Percentiles rank a stretch among this genome's conserved stretches.
Evolutionary conservation across 2,329 filamentous ascomycete genomes (phyloP).

Genomic region (Colletotrichum nymphaeae): DNA sequence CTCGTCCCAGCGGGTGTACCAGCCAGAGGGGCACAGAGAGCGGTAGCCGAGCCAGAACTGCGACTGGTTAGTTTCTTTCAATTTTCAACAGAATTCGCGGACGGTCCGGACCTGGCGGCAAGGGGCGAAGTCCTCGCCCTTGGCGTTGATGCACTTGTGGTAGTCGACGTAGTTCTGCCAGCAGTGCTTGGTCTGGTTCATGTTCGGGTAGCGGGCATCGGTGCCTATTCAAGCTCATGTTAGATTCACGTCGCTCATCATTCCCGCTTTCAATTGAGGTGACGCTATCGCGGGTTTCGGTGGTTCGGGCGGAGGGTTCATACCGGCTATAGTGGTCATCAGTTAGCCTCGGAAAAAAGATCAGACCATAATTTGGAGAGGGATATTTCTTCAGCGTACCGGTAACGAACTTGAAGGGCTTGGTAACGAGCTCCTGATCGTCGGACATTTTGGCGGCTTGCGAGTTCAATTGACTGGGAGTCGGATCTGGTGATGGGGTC

Average conservation of each 20-base stretch:
- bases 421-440: conserved; percentile 84
- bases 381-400: conserved; percentile 71
- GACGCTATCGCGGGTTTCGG: conserved; percentile 39
- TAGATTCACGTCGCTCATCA: conserved; percentile 3
- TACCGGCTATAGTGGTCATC: conserved; percentile 56
- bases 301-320: conserved; percentile 40
- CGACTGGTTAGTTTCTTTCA: conserved; percentile 39
- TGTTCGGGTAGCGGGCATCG: conserved; percentile 98
- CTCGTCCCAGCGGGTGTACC: conserved; percentile 95
- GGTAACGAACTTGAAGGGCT: conserved; percentile 99
- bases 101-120: conserved; percentile 84
- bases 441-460: conserved; percentile 84
- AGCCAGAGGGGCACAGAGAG: conserved; percentile 95
- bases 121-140: conserved; percentile 97
- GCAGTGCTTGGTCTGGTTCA: conserved; percentile 99
- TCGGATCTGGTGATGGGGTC: conserved; percentile 43
- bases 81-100: not conserved
- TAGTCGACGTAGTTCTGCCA: conserved; percentile 99
- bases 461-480: conserved; percentile 39
- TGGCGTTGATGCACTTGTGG: conserved; percentile 99
- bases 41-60: conserved; percentile 98
- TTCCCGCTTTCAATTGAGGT: conserved; percentile 42
- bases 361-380: conserved; percentile 50
- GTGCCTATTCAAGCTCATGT: conserved; percentile 74
- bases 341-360: conserved; percentile 54